Conservation (phyloP, 2,329 filamentous ascomycete species). For the Colletotrichum liaoningense region DNA sequence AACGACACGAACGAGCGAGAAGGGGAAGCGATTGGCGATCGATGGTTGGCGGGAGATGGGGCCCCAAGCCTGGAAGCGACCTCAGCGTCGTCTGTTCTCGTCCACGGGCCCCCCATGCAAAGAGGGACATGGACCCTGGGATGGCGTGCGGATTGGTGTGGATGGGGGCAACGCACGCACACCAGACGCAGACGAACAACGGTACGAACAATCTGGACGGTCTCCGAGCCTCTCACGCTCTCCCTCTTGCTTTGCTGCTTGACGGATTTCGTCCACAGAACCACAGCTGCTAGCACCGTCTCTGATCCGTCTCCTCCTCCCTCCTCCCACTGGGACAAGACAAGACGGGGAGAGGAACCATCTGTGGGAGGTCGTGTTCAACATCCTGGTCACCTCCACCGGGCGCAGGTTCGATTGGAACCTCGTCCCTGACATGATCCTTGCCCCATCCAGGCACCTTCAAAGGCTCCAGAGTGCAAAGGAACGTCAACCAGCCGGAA, state of each 20-base stretch:
- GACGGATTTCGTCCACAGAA: too few species aligned
- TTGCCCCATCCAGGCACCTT: background rate
- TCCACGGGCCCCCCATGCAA: slow-evolving; percentile 27
- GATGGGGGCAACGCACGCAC: background rate
- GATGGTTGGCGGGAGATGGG: slow-evolving; percentile 36
- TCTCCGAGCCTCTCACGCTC: background rate
- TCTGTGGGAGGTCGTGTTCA: slow-evolving; percentile 9
- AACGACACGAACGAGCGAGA: slow-evolving; percentile 34
- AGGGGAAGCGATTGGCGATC: slow-evolving; percentile 37
- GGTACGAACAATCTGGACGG: background rate
- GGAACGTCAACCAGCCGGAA: slow-evolving; percentile 29
- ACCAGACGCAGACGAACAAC: background rate
- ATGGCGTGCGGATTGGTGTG: slow-evolving; percentile 9
- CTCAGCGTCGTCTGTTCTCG: slow-evolving; percentile 34
- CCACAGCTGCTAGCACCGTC: background rate
- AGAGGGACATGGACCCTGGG: slow-evolving; percentile 31
- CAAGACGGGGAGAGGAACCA: background rate
- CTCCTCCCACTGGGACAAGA: background rate
- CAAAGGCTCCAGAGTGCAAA: background rate
- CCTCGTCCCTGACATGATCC: slow-evolving; percentile 32
- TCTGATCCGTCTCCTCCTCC: background rate
- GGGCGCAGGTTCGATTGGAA: slow-evolving; percentile 31
- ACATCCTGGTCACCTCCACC: slow-evolving; percentile 22
- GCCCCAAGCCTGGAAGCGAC: slow-evolving; percentile 35
- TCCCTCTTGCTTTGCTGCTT: background rate